Evolutionary conservation across 2,329 filamentous ascomycete genomes (phyloP).

Genomic region (Metarhizium guizhouense): DNA sequence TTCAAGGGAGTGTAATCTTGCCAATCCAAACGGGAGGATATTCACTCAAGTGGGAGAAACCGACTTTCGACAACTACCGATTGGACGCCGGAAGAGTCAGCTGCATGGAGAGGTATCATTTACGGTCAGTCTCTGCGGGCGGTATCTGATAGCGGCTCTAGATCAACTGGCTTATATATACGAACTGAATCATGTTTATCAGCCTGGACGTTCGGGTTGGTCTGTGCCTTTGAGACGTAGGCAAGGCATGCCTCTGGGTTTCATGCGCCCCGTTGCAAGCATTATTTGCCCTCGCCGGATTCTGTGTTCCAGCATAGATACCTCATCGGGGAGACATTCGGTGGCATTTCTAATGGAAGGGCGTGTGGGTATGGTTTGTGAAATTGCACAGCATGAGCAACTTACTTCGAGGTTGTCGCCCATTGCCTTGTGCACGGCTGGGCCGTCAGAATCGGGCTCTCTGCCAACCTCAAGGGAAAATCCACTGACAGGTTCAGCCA

Average conservation of each 20-base stretch:
- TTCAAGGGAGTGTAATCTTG: conserved; percentile 27
- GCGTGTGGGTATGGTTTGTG: conserved; percentile 51
- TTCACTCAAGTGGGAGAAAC: conserved; percentile 25
- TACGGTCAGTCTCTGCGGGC: conserved; percentile 47
- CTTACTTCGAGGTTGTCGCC: conserved; percentile 4
- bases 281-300: conserved; percentile 49
- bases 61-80: conserved; percentile 26
- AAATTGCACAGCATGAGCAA: conserved; percentile 28
- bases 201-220: conserved; percentile 13
- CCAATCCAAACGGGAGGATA: conserved; percentile 11
- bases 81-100: conserved; percentile 14
- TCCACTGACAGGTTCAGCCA: background rate
- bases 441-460: conserved; percentile 6
- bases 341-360: conserved; percentile 52
- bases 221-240: conserved; percentile 16
- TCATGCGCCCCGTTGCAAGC: conserved; percentile 36
- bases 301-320: conserved; percentile 54
- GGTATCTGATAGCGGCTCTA: conserved; percentile 46
- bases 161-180: conserved; percentile 50
- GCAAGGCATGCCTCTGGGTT: conserved; percentile 14
- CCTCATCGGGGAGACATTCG: conserved; percentile 42
- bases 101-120: conserved; percentile 27
- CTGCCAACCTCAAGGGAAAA: background rate
- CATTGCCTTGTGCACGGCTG: background rate
- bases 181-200: conserved; percentile 28